Percentiles rank a stretch among this genome's conserved stretches.
Evolutionary conservation across 2,329 filamentous ascomycete genomes (phyloP).

Genomic region (Fusarium sp.): DNA sequence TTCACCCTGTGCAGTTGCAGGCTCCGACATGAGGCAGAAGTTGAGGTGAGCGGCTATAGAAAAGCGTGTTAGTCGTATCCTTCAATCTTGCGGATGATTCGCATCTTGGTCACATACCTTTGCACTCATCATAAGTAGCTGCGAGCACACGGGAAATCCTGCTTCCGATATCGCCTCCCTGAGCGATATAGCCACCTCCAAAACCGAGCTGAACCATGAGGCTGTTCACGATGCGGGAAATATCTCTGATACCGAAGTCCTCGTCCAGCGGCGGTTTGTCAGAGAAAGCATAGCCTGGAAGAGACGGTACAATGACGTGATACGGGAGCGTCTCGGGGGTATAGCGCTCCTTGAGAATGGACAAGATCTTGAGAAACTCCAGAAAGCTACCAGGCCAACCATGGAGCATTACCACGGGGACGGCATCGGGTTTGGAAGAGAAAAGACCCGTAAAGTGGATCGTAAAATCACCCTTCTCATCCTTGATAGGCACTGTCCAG

Average conservation of each 20-base stretch:
- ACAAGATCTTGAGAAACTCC: neutral
- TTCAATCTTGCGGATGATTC: fast-evolving
- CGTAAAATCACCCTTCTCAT: neutral
- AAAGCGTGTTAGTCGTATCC: fast-evolving
- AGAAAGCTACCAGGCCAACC: slow-evolving; percentile 14
- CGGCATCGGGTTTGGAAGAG: neutral
- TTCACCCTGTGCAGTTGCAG: neutral
- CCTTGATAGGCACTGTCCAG: neutral
- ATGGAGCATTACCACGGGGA: neutral
- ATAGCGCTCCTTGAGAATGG: neutral
- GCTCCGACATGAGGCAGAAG: neutral
- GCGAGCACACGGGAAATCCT: neutral
- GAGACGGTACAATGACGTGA: neutral
- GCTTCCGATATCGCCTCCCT: slow-evolving; percentile 9
- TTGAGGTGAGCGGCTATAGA: neutral
- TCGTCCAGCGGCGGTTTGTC: neutral
- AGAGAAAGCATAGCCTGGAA: neutral
- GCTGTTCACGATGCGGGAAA: neutral
- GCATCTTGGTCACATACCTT: neutral
- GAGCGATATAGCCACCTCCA: neutral
- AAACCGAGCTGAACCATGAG: slow-evolving; percentile 9
- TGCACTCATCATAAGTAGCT: neutral
- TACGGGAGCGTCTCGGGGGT: slow-evolving; percentile 1
- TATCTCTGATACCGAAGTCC: neutral
- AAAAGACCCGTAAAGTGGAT: slow-evolving; percentile 1